A percentile compares a stretch with the other conserved stretches of the same genome.
These are phyloP conservation scores for Hymenotorrendiella dingleyae DNA, from an alignment of 2,329 filamentous ascomycete species.

Conservation along the genomic window DNA sequence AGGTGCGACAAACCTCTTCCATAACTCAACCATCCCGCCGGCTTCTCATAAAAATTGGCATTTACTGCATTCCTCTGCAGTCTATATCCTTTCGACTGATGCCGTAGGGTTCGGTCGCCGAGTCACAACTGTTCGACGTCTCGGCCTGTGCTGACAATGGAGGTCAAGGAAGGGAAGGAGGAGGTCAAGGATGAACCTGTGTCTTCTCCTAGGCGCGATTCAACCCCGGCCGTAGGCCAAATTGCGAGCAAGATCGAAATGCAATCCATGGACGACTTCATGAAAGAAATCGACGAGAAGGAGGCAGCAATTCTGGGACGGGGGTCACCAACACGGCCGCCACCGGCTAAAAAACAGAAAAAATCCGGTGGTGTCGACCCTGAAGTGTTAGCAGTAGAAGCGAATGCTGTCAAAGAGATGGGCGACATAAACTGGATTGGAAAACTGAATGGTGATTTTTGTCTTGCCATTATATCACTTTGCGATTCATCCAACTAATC, in stretches of 20 bases:
- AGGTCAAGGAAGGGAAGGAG: no score
- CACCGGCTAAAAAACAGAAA: slow-evolving; percentile 12
- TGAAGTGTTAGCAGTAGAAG: slow-evolving; percentile 10
- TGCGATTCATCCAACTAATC: slow-evolving; percentile 3
- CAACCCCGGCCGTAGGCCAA: neutral
- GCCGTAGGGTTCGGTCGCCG: no score
- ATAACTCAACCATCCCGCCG: no score
- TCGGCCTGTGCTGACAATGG: no score
- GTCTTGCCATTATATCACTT: neutral
- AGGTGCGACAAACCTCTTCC: no score
- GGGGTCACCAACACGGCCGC: neutral
- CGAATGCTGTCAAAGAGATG: slow-evolving; percentile 16
- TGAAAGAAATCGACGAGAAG: slow-evolving; percentile 10
- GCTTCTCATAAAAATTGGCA: no score
- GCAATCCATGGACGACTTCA: slow-evolving; percentile 14
- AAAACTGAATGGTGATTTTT: slow-evolving; percentile 23
- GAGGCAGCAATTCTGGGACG: slow-evolving; percentile 1
- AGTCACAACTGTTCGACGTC: no score
- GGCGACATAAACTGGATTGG: slow-evolving; percentile 29
- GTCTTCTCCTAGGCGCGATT: neutral
- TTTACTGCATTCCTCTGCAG: no score
- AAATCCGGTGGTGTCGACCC: slow-evolving; percentile 9
- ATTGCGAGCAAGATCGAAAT: neutral
- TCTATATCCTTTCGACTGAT: no score
- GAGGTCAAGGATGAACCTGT: no score